Percentiles rank a stretch among this genome's conserved stretches.
These are phyloP conservation scores for Lactifluus subvellereus DNA, from an alignment of 768 basidiomycete species.

Conservation along the genomic window DNA sequence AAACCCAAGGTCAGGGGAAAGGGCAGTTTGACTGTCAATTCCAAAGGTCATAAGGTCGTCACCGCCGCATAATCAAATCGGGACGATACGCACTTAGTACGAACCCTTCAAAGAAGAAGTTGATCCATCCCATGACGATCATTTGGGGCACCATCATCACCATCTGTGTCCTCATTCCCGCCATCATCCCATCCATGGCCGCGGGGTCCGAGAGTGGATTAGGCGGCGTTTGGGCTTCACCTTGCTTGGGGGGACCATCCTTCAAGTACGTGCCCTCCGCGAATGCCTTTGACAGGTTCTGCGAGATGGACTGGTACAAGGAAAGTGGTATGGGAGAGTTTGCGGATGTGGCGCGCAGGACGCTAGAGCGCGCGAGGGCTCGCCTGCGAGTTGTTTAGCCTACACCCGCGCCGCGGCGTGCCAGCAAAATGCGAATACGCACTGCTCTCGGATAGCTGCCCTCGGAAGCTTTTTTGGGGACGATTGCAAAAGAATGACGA, in stretches of 20 bases:
- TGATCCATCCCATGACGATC: conserved; percentile 99
- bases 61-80: background rate
- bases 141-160: conserved; percentile 99
- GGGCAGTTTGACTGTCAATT: conserved; percentile 78
- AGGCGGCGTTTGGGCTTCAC: conserved; percentile 50
- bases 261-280: conserved; percentile 79
- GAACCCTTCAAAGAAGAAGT: conserved; percentile 98
- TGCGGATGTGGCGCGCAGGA: conserved; percentile 75
- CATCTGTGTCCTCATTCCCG: conserved; percentile 98
- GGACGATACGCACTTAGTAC: conserved; percentile 70
- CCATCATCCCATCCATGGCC: conserved; percentile 98
- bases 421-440: conserved; percentile 32
- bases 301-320: conserved; percentile 71
- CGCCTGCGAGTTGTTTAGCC: conserved; percentile 41
- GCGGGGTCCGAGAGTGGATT: conserved; percentile 87
- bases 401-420: background rate
- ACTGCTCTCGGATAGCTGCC: conserved; percentile 90
- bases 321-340: conserved; percentile 74
- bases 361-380: conserved; percentile 74
- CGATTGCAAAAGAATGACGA: conserved; percentile 78
- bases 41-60: conserved; percentile 1
- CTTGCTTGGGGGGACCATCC: conserved; percentile 66
- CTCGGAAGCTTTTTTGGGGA: conserved; percentile 74
- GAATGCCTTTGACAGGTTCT: conserved; percentile 66
- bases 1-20: conserved; percentile 96